Conservation (phyloP, 2,329 filamentous ascomycete species). For the Ophiostoma pallidulum region DNA sequence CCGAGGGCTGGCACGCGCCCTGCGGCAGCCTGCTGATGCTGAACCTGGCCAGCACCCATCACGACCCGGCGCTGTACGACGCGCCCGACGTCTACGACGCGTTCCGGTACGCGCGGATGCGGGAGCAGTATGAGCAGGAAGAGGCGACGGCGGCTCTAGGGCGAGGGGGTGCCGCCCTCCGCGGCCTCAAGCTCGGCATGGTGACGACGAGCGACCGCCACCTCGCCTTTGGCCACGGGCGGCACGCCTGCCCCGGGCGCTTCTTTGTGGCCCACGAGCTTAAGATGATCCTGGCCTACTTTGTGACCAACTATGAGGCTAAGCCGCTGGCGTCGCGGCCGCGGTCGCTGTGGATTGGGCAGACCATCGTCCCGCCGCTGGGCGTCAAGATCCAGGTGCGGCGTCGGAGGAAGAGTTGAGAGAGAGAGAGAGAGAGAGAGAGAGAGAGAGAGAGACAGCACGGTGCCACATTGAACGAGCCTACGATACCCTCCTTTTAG, state of each 20-base stretch:
- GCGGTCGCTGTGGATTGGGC: constrained; percentile 34
- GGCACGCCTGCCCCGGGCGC: constrained; percentile 30
- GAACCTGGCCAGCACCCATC: constrained; percentile 35
- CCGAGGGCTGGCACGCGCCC: constrained; percentile 36
- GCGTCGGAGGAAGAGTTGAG: constrained; percentile 20
- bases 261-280: constrained; percentile 31
- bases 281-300: constrained; percentile 26
- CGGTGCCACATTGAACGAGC: too few species aligned
- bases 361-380: constrained; percentile 31
- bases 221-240: constrained; percentile 45
- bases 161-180: constrained; percentile 17
- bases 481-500: too few species aligned
- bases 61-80: constrained; percentile 35
- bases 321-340: constrained; percentile 28
- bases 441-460: not conserved
- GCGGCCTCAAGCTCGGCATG: constrained; percentile 36
- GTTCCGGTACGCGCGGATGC: constrained; percentile 36
- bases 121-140: constrained; percentile 29
- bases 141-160: constrained; percentile 12
- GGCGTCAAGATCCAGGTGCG: constrained; percentile 25
- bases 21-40: constrained; percentile 34
- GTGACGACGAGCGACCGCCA: constrained; percentile 43
- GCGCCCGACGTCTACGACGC: constrained; percentile 37
- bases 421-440: not conserved
- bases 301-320: constrained; percentile 24